Conservation (phyloP, 768 basidiomycete species). For the Leucocoprinus sp. region DNA sequence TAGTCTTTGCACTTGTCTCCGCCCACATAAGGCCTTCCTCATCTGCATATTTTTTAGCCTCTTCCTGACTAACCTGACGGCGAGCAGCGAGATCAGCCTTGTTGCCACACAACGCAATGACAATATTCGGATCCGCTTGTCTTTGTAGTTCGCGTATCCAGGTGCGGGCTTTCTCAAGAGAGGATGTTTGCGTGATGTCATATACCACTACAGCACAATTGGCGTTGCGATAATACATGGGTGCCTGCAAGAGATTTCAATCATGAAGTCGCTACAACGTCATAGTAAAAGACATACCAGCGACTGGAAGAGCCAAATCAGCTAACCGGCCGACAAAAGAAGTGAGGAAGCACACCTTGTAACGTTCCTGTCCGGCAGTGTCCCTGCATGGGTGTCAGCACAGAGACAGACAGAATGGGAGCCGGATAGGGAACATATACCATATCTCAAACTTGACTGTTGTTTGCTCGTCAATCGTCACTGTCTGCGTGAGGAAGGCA, state of each 20-base stretch:
- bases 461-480: slow-evolving; percentile 80
- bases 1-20: slow-evolving; percentile 86
- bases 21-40: slow-evolving; percentile 92
- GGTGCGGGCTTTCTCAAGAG: slow-evolving; percentile 89
- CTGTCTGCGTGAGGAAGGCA: slow-evolving; percentile 97
- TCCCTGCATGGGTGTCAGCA: slow-evolving; percentile 47
- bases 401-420: slow-evolving; percentile 8
- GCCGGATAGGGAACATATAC: slow-evolving; percentile 28
- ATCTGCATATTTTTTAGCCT: slow-evolving; percentile 87
- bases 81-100: slow-evolving; percentile 83
- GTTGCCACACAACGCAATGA: slow-evolving; percentile 95
- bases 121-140: slow-evolving; percentile 94
- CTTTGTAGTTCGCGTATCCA: slow-evolving; percentile 98
- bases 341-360: slow-evolving; percentile 51
- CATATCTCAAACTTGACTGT: slow-evolving; percentile 98
- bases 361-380: slow-evolving; percentile 92
- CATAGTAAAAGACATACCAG: slow-evolving; percentile 32
- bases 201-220: slow-evolving; percentile 93
- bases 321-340: slow-evolving; percentile 12
- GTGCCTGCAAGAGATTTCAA: slow-evolving; percentile 43
- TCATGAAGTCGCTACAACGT: slow-evolving; percentile 16
- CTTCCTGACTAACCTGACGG: slow-evolving; percentile 79
- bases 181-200: slow-evolving; percentile 89
- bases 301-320: slow-evolving; percentile 22
- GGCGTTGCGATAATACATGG: slow-evolving; percentile 96